These are phyloP conservation scores for Rhazya stricta DNA, from an alignment of 257 asterid species.

Conservation along the genomic window DNA sequence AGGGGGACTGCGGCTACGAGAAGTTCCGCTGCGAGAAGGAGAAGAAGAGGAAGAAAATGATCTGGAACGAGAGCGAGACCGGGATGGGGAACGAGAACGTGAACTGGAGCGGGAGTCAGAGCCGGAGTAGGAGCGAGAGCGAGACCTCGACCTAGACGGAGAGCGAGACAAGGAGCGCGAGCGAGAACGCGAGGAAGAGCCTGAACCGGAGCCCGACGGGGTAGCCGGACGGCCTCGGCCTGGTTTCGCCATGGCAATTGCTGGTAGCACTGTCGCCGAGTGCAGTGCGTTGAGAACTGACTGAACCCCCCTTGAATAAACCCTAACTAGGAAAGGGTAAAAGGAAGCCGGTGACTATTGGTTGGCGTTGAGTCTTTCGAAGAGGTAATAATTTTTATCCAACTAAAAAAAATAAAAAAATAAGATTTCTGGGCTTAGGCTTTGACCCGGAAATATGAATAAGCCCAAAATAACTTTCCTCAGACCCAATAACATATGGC, in stretches of 20 bases:
- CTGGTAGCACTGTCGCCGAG: background rate
- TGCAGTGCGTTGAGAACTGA: background rate
- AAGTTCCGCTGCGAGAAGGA: constrained; percentile 30
- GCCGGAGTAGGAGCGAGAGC: constrained; percentile 22
- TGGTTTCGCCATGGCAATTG: constrained; percentile 37
- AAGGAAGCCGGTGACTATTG: background rate
- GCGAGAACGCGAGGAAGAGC: constrained; percentile 24
- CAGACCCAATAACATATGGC: no score
- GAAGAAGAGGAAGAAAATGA: constrained; percentile 37
- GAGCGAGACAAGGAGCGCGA: constrained; percentile 16
- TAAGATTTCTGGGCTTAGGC: background rate
- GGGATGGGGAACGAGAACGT: constrained; percentile 27
- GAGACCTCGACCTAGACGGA: constrained; percentile 24
- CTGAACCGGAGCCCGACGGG: constrained; percentile 30
- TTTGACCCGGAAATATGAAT: background rate
- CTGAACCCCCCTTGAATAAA: constrained; percentile 2
- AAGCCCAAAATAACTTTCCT: no score
- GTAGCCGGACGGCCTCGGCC: constrained; percentile 44
- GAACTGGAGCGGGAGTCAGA: constrained; percentile 25
- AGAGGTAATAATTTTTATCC: background rate
- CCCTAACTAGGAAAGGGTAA: background rate
- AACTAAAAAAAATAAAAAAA: background rate
- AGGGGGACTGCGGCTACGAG: constrained; percentile 40
- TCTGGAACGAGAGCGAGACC: constrained; percentile 33
- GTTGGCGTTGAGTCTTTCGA: background rate